Evolutionary conservation across 345 rosid species (phyloP), one percentile per base, ranked within the genome.

Genomic region (Physaria fendleri): DNA sequence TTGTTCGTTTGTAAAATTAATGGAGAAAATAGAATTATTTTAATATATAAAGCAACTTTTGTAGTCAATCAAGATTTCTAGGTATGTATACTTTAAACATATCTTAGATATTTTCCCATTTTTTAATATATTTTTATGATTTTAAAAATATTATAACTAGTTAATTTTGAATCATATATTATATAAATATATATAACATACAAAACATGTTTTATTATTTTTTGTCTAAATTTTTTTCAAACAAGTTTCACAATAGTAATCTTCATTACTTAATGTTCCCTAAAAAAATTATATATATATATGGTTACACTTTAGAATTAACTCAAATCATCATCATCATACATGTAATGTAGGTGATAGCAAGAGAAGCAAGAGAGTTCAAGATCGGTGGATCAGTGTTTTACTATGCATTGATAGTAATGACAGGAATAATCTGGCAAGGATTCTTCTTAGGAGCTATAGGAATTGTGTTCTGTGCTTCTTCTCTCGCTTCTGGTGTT

Each of bases 401-500:
- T 46, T 86, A 82, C 42, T 86, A 82, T 41, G 25, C 63, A 7
- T 59, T 82, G 54, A 23, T 76, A 10, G 76, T 75, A 52, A 23
- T 34, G 6, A 69, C 54, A 8, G 84, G 78, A 21, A 60, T 78
- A 4, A 1, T 71, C 1, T 73, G 66, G 81, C 91, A 87, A 51
- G 66, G 72, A 40, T 82, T 80, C 63, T 83, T 76, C 64, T 20
- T 85, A 11, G 94, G 94, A 33, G 74, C 79, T 1, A 59, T 81
- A 3, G 96, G 86, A 15, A 74, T 83, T 23, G 71, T 83, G 55
- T 83, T 79, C 45, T 81, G 74, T 20, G 74, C 78, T 16, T 83
- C 88, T 0, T 79, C 93, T 23, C 64, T 87, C 74, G 39, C 82
- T 3, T 81, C 88, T 3, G 95, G 60, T 8, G 61, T 85, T 8